Evolutionary conservation across 495 filamentous ascomycete species (phyloP).

Genomic region (Daldinia bambusicola): DNA sequence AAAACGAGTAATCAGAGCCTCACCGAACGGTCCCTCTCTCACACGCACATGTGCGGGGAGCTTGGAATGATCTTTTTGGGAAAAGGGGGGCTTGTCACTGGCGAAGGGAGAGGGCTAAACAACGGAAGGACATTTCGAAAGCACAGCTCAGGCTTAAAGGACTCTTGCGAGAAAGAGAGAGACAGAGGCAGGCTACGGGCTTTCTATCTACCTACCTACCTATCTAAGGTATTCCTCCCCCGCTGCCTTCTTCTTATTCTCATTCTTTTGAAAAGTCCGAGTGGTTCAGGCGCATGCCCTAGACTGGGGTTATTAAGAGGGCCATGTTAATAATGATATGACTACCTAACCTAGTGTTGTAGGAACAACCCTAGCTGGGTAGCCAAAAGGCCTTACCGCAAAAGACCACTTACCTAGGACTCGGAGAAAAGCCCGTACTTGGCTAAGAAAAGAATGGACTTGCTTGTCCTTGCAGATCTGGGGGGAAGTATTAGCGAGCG

Average conservation of each 20-base stretch:
- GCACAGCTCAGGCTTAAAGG: background rate
- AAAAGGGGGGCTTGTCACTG: conserved; percentile 2
- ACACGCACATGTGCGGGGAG: conserved; percentile 17
- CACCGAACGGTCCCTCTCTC: conserved; percentile 12
- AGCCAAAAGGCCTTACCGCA: background rate
- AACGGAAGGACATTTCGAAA: background rate
- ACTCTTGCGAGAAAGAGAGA: background rate
- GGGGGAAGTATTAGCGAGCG: conserved; percentile 33
- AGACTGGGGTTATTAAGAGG: conserved; percentile 15
- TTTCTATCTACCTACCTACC: background rate
- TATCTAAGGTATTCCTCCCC: background rate
- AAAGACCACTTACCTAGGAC: background rate
- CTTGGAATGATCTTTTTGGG: conserved; percentile 5
- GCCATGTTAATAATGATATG: conserved; percentile 9
- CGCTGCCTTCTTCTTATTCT: conserved; percentile 1
- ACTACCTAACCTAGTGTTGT: background rate
- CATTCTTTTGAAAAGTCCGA: background rate
- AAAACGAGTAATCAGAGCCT: conserved; percentile 32
- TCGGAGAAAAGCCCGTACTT: background rate
- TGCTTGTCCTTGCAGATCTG: conserved; percentile 28
- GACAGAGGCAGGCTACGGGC: conserved; percentile 38
- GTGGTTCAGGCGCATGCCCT: background rate
- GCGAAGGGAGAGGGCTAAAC: background rate
- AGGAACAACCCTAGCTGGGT: background rate
- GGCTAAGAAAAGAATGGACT: background rate